Base-by-base conservation (phyloP, 768 basidiomycete genomes). In the Termitomyces bulborhizus region DNA sequence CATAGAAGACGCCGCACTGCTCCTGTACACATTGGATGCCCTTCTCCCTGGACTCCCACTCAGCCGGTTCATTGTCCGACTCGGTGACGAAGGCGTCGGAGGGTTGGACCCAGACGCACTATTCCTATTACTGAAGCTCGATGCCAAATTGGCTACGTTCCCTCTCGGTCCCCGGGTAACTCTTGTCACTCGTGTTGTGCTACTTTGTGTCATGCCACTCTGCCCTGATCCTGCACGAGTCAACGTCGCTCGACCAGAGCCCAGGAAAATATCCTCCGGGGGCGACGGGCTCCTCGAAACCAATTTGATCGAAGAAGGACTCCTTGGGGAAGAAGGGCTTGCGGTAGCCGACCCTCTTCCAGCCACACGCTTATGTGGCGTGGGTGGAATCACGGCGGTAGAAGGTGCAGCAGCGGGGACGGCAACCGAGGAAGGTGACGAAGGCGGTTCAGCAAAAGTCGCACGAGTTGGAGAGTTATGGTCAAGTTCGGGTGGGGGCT, bases 401-500 rank as follows among this genome's bases (percentile, higher is more conserved):
- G 29, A 70, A 65, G 26, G 71, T 66, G 75, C 69, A 13, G 69
- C 42, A 0, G 71, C 66, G 2, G 74, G 77, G 46, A 72, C 73
- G 47, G 66, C 70, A 62, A 78, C 76, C 16, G 62, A 59, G 6
- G 76, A 73, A 26, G 70, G 70, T 8, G 74, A 70, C 9, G 78
- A 72, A 6, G 74, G 64, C 45, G 74, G 73, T n/a, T 75, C 69
- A 50, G 46, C 48, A 67, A 86, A 88, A 0, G 65, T 61, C 26
- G 70, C 73, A 37, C 65, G 66, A n/a, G 69, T 69, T 11, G 70
- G 69, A 21, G 47, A 29, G 6, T 76, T 64, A 40, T 80, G 76
- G 46, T 82, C 81, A 26, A 68, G 59, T 67, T 86, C 86, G 3
- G 81, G 81, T 26, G 82, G 80, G 7, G 85, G 85, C 53, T 84